Conservation (phyloP, 208 protist species). For the Acanthamoeba healyi region DNA sequence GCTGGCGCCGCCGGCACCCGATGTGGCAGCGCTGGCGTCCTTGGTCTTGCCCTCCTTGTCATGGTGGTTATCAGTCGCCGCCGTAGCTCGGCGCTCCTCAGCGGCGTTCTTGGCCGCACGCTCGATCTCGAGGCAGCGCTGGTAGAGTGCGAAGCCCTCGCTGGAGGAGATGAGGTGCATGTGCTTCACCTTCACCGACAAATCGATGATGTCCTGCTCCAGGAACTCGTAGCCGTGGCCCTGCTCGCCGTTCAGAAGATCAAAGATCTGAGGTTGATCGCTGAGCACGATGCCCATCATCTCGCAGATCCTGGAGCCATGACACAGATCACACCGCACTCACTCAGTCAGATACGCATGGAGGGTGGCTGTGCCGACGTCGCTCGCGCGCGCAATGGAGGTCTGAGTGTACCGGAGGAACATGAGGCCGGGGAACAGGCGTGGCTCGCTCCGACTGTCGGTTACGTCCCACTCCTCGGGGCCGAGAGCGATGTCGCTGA, state of each 20-base stretch:
- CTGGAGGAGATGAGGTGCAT: conserved; percentile 61
- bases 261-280: conserved; percentile 18
- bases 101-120: neutral
- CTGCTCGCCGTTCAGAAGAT: conserved; percentile 3
- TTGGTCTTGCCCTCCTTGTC: neutral
- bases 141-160: conserved; percentile 17
- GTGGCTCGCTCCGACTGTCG: neutral
- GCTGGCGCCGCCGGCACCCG: neutral
- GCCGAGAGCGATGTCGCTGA: neutral
- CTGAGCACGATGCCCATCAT: conserved; percentile 44
- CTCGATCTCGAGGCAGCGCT: conserved; percentile 15
- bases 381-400: too few relatives aligned
- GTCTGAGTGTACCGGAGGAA: conserved; percentile 8
- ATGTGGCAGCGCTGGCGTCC: neutral
- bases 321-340: too few relatives aligned
- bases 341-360: too few relatives aligned
- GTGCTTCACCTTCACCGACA: conserved; percentile 72
- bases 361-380: too few relatives aligned
- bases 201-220: too few relatives aligned
- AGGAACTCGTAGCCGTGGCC: conserved; percentile 62
- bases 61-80: too few relatives aligned
- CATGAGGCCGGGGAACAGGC: conserved; percentile 7
- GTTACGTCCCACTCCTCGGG: neutral
- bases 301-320: neutral
- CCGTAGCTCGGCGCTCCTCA: neutral